A percentile compares a stretch with the other conserved stretches of the same genome.
Evolutionary conservation across 2,329 filamentous ascomycete species (phyloP).

Genomic region (Lecanicillium sp.): DNA sequence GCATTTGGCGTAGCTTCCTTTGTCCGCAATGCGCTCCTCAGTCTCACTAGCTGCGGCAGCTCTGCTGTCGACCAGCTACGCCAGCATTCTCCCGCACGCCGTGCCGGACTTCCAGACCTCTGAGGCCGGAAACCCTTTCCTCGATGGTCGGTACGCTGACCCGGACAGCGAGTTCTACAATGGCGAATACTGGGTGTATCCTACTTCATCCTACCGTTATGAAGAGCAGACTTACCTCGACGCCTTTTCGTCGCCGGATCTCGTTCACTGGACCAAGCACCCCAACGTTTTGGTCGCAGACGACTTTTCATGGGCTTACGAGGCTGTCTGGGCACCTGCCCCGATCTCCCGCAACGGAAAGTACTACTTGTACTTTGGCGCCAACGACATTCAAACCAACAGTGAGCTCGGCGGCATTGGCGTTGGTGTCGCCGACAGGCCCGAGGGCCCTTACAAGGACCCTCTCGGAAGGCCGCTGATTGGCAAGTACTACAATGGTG

Average conservation of each 20-base stretch:
- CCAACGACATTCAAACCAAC: constrained; percentile 34
- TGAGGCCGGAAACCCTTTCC: constrained; percentile 37
- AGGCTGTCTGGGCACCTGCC: constrained; percentile 39
- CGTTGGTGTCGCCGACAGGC: constrained; percentile 22
- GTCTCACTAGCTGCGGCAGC: not conserved
- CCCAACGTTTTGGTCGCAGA: constrained; percentile 27
- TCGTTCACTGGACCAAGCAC: constrained; percentile 40
- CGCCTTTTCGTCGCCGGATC: constrained; percentile 39
- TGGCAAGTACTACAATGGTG: constrained; percentile 31
- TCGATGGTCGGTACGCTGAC: constrained; percentile 42
- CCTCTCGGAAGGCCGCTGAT: constrained; percentile 25
- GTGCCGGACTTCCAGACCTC: constrained; percentile 28
- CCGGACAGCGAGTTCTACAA: constrained; percentile 39
- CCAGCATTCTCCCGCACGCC: not conserved
- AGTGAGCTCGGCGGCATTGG: constrained; percentile 30
- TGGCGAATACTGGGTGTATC: constrained; percentile 37
- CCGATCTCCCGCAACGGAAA: constrained; percentile 32
- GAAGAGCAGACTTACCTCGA: constrained; percentile 40
- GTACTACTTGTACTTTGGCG: constrained; percentile 42
- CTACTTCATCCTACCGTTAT: constrained; percentile 35
- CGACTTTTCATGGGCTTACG: constrained; percentile 30
- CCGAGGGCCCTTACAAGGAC: constrained; percentile 27
- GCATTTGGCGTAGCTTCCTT: no score
- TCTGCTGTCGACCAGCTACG: not conserved
- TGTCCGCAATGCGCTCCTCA: no score